Evolutionary conservation across 2,329 filamentous ascomycete genomes (phyloP).

Genomic region (Didymella exigua): DNA sequence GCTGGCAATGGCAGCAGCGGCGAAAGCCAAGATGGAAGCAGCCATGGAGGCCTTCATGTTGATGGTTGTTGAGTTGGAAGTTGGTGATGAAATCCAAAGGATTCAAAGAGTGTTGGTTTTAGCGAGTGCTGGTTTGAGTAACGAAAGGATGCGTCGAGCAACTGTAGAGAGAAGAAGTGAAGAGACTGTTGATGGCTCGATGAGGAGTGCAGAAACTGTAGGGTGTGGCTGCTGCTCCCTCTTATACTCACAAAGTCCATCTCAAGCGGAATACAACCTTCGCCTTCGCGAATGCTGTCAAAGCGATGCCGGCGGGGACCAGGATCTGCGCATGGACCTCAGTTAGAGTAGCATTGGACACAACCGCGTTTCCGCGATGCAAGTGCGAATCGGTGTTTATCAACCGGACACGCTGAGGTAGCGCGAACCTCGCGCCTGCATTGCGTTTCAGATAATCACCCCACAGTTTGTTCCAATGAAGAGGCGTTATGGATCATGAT

Average conservation of each 20-base stretch:
- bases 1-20: conserved; percentile 26
- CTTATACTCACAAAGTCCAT: conserved; percentile 21
- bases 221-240: conserved; percentile 5
- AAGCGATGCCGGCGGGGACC: conserved; percentile 4
- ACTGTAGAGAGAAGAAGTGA: conserved; percentile 17
- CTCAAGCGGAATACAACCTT: background rate
- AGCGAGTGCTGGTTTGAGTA: conserved; percentile 21
- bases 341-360: conserved; percentile 3
- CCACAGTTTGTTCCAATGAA: conserved; percentile 11
- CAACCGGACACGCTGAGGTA: conserved; percentile 21
- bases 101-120: conserved; percentile 21
- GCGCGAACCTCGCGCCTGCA: conserved; percentile 12
- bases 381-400: conserved; percentile 11
- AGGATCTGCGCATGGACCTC: background rate
- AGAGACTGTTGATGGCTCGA: conserved; percentile 25
- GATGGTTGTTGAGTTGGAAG: conserved; percentile 13
- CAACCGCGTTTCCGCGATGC: conserved; percentile 3
- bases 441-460: conserved; percentile 14
- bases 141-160: conserved; percentile 34
- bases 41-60: conserved; percentile 34
- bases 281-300: conserved; percentile 12
- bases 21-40: conserved; percentile 30
- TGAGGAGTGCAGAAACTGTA: conserved; percentile 20
- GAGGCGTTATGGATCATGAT: background rate
- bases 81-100: conserved; percentile 9